Percentiles rank a stretch among this genome's conserved stretches.
Evolutionary conservation across 192 early-diverging fungal species (phyloP).

Genomic region (Mortierella antarctica): DNA sequence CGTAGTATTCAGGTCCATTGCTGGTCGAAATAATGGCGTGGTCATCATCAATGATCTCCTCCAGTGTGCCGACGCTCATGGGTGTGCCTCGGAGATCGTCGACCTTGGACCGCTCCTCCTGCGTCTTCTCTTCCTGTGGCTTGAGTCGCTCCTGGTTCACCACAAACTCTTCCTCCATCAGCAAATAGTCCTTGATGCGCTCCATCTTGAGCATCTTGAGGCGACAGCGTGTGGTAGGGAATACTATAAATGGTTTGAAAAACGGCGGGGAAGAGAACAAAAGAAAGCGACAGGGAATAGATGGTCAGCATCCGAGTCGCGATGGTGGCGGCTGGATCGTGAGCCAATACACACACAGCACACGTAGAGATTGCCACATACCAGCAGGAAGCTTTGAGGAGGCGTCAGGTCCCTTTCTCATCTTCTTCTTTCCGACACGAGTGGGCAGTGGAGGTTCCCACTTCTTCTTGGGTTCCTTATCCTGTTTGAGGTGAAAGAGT

Average conservation of each 20-base stretch:
- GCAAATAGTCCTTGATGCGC: constrained; percentile 97
- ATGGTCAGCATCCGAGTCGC: background rate
- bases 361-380: constrained; percentile 31
- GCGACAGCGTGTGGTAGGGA: constrained; percentile 96
- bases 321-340: background rate
- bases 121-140: constrained; percentile 93
- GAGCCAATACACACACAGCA: background rate
- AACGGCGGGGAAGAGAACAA: background rate
- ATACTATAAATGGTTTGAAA: constrained; percentile 67
- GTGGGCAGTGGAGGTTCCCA: constrained; percentile 99
- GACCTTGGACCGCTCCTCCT: constrained; percentile 94
- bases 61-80: constrained; percentile 95
- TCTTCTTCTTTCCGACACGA: constrained; percentile 98
- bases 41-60: constrained; percentile 99
- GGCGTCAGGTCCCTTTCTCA: constrained; percentile 89
- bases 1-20: constrained; percentile 96
- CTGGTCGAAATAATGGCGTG: constrained; percentile 97
- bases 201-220: constrained; percentile 98
- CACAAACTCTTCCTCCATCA: constrained; percentile 99
- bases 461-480: constrained; percentile 93
- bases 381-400: constrained; percentile 91
- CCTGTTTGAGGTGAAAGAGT: constrained; percentile 25
- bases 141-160: constrained; percentile 98
- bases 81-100: constrained; percentile 97
- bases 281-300: background rate